These are phyloP conservation scores for Geotrichum reessii DNA, from an alignment of 1,139 yeast species.

Conservation along the genomic window DNA sequence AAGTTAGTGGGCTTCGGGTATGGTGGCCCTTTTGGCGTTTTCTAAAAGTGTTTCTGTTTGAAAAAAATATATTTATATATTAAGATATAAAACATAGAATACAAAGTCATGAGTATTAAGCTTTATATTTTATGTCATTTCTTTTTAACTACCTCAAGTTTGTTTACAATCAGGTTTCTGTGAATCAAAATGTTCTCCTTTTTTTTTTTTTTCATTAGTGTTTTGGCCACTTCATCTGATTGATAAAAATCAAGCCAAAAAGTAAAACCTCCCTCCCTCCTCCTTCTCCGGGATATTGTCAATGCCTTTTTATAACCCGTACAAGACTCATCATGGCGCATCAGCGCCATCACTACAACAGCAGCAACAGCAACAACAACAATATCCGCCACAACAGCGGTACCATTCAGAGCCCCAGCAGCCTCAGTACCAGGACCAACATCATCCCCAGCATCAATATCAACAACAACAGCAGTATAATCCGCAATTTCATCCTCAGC, in stretches of 20 bases:
- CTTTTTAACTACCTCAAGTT: no score
- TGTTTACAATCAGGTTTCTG: no score
- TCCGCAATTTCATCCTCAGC: conserved; percentile 1
- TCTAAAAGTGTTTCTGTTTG: no score
- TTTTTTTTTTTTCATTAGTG: no score
- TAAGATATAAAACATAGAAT: no score
- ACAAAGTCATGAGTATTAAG: no score
- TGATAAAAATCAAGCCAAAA: not conserved
- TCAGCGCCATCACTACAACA: not conserved
- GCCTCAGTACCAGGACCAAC: conserved; percentile 1
- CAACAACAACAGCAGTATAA: conserved; percentile 3
- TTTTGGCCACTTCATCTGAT: not conserved
- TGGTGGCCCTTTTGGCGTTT: no score
- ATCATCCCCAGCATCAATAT: not conserved
- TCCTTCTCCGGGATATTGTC: not conserved
- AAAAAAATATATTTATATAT: no score
- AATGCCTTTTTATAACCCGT: not conserved
- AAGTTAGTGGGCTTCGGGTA: not conserved
- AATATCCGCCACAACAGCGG: not conserved
- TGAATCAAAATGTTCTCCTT: no score
- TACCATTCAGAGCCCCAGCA: not conserved
- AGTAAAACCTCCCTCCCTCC: no score
- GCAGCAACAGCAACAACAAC: not conserved
- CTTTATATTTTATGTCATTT: no score
- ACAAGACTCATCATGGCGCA: not conserved